Base-by-base conservation (phyloP, 1,139 yeast genomes). In the Taphrina confusa region DNA sequence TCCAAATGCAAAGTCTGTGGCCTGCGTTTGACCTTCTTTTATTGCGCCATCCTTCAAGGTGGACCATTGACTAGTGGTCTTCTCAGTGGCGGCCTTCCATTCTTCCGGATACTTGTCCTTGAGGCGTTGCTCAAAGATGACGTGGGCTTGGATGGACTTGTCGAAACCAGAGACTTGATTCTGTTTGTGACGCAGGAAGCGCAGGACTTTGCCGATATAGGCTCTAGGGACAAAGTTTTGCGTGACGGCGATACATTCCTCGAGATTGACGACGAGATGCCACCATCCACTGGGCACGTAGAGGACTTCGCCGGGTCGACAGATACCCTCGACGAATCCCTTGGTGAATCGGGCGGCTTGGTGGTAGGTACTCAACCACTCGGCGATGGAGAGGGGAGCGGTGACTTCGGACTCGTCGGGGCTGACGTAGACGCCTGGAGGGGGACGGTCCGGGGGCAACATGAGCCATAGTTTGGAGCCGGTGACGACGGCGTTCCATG, bases 281-380 rank as follows among this genome's bases (percentile, higher is more conserved):
- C 97, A 90, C 97, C 97, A 90, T 0, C 95, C 95, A 20, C 91
- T 79, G 1, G 97, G 97, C 3, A 90, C 97, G 69, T 86, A 82
- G 79, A 89, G 80, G 65, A 89, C 84, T 70, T 90, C 95, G 4
- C 92, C 92, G 0, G 91, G 87, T 66, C 82, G 82, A 0, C 95
- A 85, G 11, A 89, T 76, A 0, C 88, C 94, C 22, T 89, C 82
- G 44, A 77, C 70, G 64, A 88, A 84, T 31, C 76, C 74, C 2
- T 68, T 68, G 1, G 73, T 72, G 9, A 68, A 68, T 18, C 69
- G 63, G 3, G 80, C 79, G 42, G 85, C 92, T 66, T 84, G 82
- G 75, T 83, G 88, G 67, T 85, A 89, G 0, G 95, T 95, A 9
- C 85, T 72, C 0, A 88, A 85, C 96, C 96, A 90, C 71, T 90